Conservation (phyloP, 2,329 filamentous ascomycete genomes). For the Aspergillus neoniger region DNA sequence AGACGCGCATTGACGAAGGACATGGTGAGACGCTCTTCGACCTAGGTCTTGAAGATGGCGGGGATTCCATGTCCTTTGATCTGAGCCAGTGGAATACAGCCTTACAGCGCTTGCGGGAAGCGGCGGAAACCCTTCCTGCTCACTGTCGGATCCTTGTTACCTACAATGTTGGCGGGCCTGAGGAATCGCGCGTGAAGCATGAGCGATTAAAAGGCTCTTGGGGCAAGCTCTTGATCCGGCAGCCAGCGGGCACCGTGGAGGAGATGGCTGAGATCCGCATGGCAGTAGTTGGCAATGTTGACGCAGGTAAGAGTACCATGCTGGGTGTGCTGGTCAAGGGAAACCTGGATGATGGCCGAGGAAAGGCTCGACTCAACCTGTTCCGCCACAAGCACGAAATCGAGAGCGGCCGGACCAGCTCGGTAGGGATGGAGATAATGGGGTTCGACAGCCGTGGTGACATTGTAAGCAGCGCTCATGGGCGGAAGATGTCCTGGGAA, state of each 20-base stretch:
- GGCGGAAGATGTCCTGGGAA: conserved; percentile 90
- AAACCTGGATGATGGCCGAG: conserved; percentile 88
- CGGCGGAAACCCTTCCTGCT: conserved; percentile 66
- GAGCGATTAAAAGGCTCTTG: conserved; percentile 72
- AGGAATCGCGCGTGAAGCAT: conserved; percentile 67
- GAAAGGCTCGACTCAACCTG: conserved; percentile 89
- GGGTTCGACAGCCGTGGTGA: conserved; percentile 88
- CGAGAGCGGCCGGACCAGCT: conserved; percentile 91
- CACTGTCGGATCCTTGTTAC: conserved; percentile 83
- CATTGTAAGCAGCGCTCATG: conserved; percentile 78
- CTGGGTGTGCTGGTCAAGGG: conserved; percentile 94
- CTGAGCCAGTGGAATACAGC: conserved; percentile 75
- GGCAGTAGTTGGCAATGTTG: conserved; percentile 95
- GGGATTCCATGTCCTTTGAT: conserved; percentile 77
- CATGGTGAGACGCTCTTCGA: conserved; percentile 90
- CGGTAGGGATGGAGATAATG: conserved; percentile 98
- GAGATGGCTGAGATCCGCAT: conserved; percentile 94
- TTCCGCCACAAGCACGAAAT: conserved; percentile 98
- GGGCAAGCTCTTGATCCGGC: conserved; percentile 84
- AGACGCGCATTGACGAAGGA: conserved; percentile 74
- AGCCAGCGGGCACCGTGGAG: conserved; percentile 71
- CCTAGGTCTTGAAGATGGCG: conserved; percentile 85
- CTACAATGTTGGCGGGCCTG: conserved; percentile 79
- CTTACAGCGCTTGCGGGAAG: conserved; percentile 64
- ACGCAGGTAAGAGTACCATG: conserved; percentile 96